Evolutionary conservation across 2,329 filamentous ascomycete species (phyloP).

Genomic region (Aspergillus persii): DNA sequence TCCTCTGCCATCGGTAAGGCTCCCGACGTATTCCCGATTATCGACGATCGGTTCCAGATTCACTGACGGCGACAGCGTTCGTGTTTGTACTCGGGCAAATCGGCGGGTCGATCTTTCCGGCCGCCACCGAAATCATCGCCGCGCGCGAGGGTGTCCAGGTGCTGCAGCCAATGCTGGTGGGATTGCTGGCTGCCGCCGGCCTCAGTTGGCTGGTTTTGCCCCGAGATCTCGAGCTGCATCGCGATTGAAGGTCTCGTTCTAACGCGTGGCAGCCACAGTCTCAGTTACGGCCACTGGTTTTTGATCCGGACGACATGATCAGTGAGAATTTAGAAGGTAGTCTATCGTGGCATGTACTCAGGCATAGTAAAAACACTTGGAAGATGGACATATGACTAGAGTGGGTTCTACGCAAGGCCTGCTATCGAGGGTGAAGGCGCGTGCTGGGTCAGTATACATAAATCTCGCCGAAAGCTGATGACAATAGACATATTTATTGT

Average conservation of each 20-base stretch:
- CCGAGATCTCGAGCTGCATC: slow-evolving; percentile 18
- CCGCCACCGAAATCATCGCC: slow-evolving; percentile 55
- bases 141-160: slow-evolving; percentile 46
- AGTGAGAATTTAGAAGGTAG: no score
- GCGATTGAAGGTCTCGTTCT: slow-evolving; percentile 14
- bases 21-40: background rate
- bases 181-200: slow-evolving; percentile 45
- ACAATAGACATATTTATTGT: no score
- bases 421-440: no score
- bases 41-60: background rate
- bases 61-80: slow-evolving; percentile 30
- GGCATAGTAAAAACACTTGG: no score
- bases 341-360: no score
- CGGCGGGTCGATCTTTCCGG: slow-evolving; percentile 56
- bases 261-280: no score
- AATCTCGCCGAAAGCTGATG: no score
- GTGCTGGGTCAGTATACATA: no score
- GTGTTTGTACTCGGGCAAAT: slow-evolving; percentile 59
- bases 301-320: no score
- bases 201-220: slow-evolving; percentile 47
- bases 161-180: slow-evolving; percentile 55
- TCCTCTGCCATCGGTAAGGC: slow-evolving; percentile 46
- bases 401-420: no score
- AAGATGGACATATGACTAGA: no score
- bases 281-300: no score